phyloP scores from a whole-genome alignment of 2,329 filamentous ascomycete species.

The Beauveria bassiana region DNA sequence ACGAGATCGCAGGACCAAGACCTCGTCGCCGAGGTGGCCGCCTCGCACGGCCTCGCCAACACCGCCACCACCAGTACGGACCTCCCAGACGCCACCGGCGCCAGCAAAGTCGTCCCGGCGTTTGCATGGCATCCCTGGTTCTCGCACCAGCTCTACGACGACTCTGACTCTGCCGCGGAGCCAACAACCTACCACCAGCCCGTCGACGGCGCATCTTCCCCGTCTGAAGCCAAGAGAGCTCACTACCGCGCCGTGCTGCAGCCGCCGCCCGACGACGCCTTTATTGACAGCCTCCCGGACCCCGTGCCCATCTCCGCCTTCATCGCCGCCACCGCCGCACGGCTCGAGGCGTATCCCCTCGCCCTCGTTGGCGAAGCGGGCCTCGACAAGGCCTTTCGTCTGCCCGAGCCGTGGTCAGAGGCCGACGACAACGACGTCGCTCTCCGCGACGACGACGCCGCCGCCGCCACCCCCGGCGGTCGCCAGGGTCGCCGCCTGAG shows the following conservation, averaged over 20 bases:
- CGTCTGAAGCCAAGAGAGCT: conserved; percentile 31
- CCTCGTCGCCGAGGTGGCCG: conserved; percentile 57
- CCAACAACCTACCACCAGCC: conserved; percentile 29
- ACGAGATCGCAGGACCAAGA: conserved; percentile 69
- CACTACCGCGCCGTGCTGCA: conserved; percentile 66
- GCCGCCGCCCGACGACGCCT: conserved; percentile 36
- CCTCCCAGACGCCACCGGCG: conserved; percentile 9
- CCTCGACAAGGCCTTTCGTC: conserved; percentile 67
- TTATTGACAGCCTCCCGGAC: conserved; percentile 46
- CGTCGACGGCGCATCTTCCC: conserved; percentile 14
- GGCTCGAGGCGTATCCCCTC: conserved; percentile 49
- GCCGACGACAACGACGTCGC: conserved; percentile 21
- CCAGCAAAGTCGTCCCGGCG: conserved; percentile 46
- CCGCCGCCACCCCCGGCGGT: conserved; percentile 64
- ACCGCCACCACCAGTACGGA: too few relatives aligned
- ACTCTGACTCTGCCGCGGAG: conserved; percentile 40
- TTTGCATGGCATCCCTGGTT: conserved; percentile 91
- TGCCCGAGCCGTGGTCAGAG: conserved; percentile 53
- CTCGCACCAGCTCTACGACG: conserved; percentile 66
- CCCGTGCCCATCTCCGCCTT: conserved; percentile 54
- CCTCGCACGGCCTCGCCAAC: conserved; percentile 40
- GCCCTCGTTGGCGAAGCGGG: conserved; percentile 73
- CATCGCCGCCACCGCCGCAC: conserved; percentile 44
- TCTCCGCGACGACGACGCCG: conserved; percentile 34
- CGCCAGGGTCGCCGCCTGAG: conserved; percentile 62